phyloP scores from a whole-genome alignment of 306 rosid species.

The Carpinus viminea region DNA sequence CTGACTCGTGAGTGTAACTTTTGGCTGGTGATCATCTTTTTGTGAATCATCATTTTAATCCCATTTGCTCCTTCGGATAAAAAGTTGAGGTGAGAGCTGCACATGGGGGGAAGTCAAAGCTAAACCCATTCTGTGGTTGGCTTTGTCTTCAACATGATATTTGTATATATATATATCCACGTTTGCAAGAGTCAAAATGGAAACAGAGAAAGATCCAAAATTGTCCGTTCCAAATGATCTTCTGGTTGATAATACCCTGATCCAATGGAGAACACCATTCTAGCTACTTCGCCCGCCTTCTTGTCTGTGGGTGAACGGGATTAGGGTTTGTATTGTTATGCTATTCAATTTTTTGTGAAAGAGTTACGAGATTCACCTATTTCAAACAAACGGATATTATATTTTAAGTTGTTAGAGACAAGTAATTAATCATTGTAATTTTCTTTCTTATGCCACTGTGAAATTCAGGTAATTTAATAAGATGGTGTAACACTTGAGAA shows the following conservation, averaged over 20 bases:
- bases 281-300: constrained; percentile 1
- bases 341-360: no score
- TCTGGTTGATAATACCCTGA: constrained; percentile 19
- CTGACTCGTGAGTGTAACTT: constrained; percentile 8
- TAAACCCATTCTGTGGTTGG: constrained; percentile 11
- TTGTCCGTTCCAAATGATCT: constrained; percentile 15
- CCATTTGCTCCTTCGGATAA: constrained; percentile 16
- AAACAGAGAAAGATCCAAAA: constrained; percentile 29
- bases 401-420: no score
- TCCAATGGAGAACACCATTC: constrained; percentile 30
- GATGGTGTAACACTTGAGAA: no score
- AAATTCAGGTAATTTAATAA: no score
- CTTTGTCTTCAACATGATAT: not conserved
- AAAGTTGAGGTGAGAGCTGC: constrained; percentile 13
- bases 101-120: constrained; percentile 28
- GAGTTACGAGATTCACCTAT: no score
- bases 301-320: not conserved
- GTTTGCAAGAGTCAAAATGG: constrained; percentile 28
- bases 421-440: no score
- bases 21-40: not conserved
- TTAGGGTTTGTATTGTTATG: no score
- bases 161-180: not conserved
- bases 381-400: no score
- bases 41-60: constrained; percentile 22
- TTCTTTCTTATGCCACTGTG: no score